Base-by-base conservation (phyloP, 2,329 filamentous ascomycete genomes). In the Sarocladium brachiariae region DNA sequence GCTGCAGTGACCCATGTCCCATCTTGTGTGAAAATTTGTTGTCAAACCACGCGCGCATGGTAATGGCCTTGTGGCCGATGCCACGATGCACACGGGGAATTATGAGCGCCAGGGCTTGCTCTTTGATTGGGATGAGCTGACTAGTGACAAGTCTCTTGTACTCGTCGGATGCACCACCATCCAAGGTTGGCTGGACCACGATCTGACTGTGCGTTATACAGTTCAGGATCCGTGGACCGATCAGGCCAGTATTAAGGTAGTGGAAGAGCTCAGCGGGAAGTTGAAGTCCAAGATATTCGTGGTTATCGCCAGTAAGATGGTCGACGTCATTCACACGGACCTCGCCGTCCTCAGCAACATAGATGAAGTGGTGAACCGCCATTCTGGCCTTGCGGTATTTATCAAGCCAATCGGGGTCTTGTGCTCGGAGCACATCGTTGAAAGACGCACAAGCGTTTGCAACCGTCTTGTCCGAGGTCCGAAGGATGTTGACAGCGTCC, bases 211-310 rank as follows among this genome's bases (percentile, higher is more conserved):
- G 86, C 4, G 88, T 86, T 58, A 96, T 81, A 78, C 84, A 92
- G 64, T 86, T 88, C 11, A 95, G 77, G 33, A 96, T 75, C 45
- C 88, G 82, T 21, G 89, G 77, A 24, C 88, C 83, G 56, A 97
- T 81, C 38, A 96, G 72, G 30, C 89, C 93, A 49, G 80, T 84
- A 52, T 89, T 90, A 47, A 96, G 76, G 65, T 97, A 97, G 66
- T 89, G 87, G 64, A 92, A 91, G 16, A 97, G 75, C 67, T 99
- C 93, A 35, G 90, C 83, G 0, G 93, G 90, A 4, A 99, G 75
- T 53, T 91, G 86, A 53, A 95, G 81, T n/a, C 90, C 90, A 54
- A 96, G 81, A 63, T 96, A 91, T 61, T 92, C 85, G 63, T 95
- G 88, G 57, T 93, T 84, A 63, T 97, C 91, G 41, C 78, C 79